Evolutionary conservation across 805 yeast genomes (phyloP).

Genomic region (Pichia eremophila): DNA sequence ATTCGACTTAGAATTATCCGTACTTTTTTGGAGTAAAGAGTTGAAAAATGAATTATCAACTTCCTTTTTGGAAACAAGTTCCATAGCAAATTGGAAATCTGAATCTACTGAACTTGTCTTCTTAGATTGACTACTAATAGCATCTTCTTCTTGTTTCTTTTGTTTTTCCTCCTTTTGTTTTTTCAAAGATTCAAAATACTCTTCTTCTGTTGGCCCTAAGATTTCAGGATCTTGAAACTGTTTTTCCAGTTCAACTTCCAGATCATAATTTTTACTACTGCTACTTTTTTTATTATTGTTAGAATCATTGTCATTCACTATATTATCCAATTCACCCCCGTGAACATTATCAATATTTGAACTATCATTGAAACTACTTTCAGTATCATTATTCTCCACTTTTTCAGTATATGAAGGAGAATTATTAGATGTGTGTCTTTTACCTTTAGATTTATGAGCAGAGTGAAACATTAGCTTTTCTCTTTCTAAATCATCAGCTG

Average conservation of each 20-base stretch:
- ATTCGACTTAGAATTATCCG: background rate
- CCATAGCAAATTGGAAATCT: conserved; percentile 15
- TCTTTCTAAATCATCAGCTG: conserved; percentile 23
- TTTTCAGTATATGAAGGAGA: background rate
- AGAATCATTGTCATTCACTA: no score
- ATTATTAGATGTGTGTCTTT: background rate
- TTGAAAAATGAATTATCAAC: conserved; percentile 18
- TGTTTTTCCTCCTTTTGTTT: background rate
- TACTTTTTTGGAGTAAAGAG: conserved; percentile 8
- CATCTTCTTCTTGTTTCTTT: background rate
- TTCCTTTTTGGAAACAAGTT: conserved; percentile 12
- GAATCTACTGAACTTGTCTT: conserved; percentile 2
- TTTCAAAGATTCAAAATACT: conserved; percentile 1
- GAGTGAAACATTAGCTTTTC: conserved; percentile 19
- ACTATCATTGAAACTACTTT: background rate
- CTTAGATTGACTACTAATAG: background rate
- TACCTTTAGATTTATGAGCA: background rate
- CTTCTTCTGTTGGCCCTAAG: conserved; percentile 10
- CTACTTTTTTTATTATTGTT: no score
- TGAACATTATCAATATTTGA: background rate
- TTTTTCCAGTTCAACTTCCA: conserved; percentile 2
- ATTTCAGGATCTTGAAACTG: conserved; percentile 8
- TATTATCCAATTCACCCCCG: background rate
- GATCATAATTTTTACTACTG: background rate
- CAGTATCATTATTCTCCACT: background rate